Base-by-base conservation (phyloP, 202 grass and related monocot genomes). In the Miscanthus sacchariflorus region DNA sequence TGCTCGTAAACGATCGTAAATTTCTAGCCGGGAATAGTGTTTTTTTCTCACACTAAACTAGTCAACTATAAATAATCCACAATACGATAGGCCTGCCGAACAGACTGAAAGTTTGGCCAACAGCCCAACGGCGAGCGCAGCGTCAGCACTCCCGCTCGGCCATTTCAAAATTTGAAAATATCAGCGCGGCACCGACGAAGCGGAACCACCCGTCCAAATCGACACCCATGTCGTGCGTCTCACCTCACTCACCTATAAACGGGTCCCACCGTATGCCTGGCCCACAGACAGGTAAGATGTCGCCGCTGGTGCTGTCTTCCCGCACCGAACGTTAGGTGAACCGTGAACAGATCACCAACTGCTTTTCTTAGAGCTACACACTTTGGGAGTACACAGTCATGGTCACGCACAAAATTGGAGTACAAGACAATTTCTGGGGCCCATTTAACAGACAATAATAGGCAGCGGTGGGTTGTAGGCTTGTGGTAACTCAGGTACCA, bases 101-200 rank as follows among this genome's bases (percentile, higher is more conserved):
- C 28, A 30, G 28, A 30, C 28, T 30, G 28, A 30, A 30, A 30
- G 28, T 30, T 30, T 30, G 2, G 28, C 28, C 28, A 30, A 35
- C 33, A 4, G 33, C 33, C 33, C 33, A 56, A 19, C 1, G 50
- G 17, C 50, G 17, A 50, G 50, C 17, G 49, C 49, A 56, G 21
- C 21, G 58, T n/a, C 21, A 23, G 59, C 21, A 11, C 86, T 82
- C 78, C 86, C 85, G 80, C 89, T 80, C 89, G 5, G 5, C 0
- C 24, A 30, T 19, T 91, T 91, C 79, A 82, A 86, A 89, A 83
- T 49, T 69, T 72, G 43, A 85, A 85, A 80, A 46, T 25, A 71
- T 35, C 78, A 1, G 44, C 33, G 35, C 66, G 7, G 28, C 2
- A 4, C 74, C 68, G 68, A 30, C 83, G 74, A 15, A 10, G 43